A percentile compares a stretch with the other conserved stretches of the same genome.
Evolutionary conservation across 164 flowering plant genomes (phyloP).

Genomic region (Malania oleifera): DNA sequence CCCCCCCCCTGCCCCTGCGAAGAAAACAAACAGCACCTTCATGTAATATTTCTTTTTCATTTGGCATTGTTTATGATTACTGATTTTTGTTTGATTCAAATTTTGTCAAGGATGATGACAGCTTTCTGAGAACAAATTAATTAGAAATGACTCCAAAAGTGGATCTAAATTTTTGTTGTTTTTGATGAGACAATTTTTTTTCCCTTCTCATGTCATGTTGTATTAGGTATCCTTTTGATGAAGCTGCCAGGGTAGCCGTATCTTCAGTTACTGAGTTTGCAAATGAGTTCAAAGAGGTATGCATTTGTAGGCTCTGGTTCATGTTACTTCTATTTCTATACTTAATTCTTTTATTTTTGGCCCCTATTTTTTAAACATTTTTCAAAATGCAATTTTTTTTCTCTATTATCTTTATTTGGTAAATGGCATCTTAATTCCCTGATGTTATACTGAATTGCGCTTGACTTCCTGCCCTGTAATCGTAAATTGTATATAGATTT

Average conservation of each 20-base stretch:
- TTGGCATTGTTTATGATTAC: background rate
- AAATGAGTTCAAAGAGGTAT: constrained; percentile 74
- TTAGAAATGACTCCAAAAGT: background rate
- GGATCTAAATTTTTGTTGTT: background rate
- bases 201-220: background rate
- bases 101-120: too few relatives aligned
- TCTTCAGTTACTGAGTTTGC: constrained; percentile 58
- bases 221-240: constrained; percentile 78
- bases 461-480: too few relatives aligned
- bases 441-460: too few relatives aligned
- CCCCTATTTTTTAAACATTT: background rate
- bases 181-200: background rate
- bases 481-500: too few relatives aligned
- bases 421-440: too few relatives aligned
- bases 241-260: constrained; percentile 80
- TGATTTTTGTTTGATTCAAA: too few relatives aligned
- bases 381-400: too few relatives aligned
- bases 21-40: too few relatives aligned
- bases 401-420: too few relatives aligned
- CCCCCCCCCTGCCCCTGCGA: too few relatives aligned
- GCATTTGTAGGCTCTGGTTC: background rate
- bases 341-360: too few relatives aligned
- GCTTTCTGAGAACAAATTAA: background rate
- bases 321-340: too few relatives aligned
- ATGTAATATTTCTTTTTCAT: background rate